Conservation (phyloP, 768 basidiomycete genomes). For the Termitomyces sp. region DNA sequence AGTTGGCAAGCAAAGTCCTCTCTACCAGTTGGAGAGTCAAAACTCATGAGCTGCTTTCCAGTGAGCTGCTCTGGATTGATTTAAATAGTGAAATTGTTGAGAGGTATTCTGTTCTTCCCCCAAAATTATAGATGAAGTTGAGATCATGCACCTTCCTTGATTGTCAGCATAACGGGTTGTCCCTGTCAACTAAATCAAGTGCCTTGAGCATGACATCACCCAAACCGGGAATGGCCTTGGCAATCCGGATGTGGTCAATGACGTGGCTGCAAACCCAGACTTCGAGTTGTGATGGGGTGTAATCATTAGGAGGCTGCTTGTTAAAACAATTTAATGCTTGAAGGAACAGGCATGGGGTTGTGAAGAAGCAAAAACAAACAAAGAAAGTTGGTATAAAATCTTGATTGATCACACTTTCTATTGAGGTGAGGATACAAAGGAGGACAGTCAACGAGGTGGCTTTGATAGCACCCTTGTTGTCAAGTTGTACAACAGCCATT, state of each 20-base stretch:
- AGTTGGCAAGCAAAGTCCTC: slow-evolving; percentile 45
- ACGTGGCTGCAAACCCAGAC: slow-evolving; percentile 37
- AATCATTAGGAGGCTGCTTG: slow-evolving; percentile 25
- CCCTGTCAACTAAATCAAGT: slow-evolving; percentile 21
- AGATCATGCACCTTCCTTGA: slow-evolving; percentile 13
- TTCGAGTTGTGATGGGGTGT: slow-evolving; percentile 28
- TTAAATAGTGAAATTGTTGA: background rate
- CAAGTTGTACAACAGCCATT: slow-evolving; percentile 17
- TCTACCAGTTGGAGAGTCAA: slow-evolving; percentile 32
- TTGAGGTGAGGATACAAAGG: slow-evolving; percentile 43
- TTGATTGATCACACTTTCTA: slow-evolving; percentile 33
- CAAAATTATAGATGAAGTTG: slow-evolving; percentile 5
- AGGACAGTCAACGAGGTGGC: slow-evolving; percentile 37
- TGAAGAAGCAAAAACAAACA: slow-evolving; percentile 70
- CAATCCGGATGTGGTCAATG: slow-evolving; percentile 55
- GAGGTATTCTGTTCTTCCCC: background rate
- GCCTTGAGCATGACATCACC: slow-evolving; percentile 23
- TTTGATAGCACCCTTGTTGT: slow-evolving; percentile 24
- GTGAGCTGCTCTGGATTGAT: slow-evolving; percentile 22
- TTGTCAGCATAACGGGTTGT: slow-evolving; percentile 9
- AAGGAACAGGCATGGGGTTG: slow-evolving; percentile 44
- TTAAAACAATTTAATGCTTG: slow-evolving; percentile 44
- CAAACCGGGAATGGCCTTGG: slow-evolving; percentile 43
- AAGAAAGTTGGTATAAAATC: slow-evolving; percentile 56
- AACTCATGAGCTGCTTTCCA: slow-evolving; percentile 25